phyloP scores from a whole-genome alignment of 2,329 filamentous ascomycete genomes.

The Trichoderma brevicompactum region DNA sequence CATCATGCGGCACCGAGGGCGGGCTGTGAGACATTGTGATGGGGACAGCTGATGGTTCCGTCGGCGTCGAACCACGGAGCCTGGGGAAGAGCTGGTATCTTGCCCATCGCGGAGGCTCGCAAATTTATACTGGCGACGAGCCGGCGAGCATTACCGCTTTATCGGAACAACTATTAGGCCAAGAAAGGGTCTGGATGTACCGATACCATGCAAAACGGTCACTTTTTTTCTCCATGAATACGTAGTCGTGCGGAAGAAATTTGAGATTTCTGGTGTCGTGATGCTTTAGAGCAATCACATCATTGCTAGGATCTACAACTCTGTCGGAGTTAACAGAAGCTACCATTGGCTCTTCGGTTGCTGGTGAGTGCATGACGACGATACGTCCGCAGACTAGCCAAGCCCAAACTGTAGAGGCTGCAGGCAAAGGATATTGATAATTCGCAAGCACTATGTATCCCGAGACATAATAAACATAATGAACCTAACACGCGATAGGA shows the following conservation, averaged over 20 bases:
- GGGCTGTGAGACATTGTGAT: constrained; percentile 17
- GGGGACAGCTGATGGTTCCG: background rate
- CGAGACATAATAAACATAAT: background rate
- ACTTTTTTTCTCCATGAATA: background rate
- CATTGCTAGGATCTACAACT: constrained; percentile 14
- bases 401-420: background rate
- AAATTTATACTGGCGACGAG: constrained; percentile 4
- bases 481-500: constrained; percentile 7
- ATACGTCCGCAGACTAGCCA: background rate
- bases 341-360: constrained; percentile 4
- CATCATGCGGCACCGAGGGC: background rate
- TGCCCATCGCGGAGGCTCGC: background rate
- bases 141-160: constrained; percentile 2
- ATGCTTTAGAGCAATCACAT: constrained; percentile 25
- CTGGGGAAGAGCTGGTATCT: background rate
- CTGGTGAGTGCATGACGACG: constrained; percentile 1
- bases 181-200: background rate
- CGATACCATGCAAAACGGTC: background rate
- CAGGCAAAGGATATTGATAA: constrained; percentile 2
- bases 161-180: constrained; percentile 11
- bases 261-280: constrained; percentile 18
- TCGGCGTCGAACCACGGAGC: background rate
- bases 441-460: background rate
- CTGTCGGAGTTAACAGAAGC: background rate
- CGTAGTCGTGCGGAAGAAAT: background rate